These are phyloP conservation scores for Brassica incana DNA, from an alignment of 345 rosid genomes.

Conservation along the genomic window DNA sequence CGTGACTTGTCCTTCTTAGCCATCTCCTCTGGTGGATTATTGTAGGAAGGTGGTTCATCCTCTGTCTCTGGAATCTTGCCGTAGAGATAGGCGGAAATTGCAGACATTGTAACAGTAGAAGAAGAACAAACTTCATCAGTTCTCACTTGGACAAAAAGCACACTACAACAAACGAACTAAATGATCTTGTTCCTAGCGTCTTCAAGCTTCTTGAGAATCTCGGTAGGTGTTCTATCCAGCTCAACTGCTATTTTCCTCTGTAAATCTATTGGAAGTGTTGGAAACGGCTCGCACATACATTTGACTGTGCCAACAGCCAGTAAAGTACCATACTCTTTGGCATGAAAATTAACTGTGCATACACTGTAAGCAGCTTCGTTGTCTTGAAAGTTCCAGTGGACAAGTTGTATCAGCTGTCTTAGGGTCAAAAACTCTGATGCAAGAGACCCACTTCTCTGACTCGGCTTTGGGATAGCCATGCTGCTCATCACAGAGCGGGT, in stretches of 20 bases:
- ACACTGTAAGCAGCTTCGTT: constrained; percentile 94
- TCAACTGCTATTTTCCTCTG: constrained; percentile 95
- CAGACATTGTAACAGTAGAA: neutral
- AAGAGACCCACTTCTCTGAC: constrained; percentile 93
- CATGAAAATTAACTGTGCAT: constrained; percentile 93
- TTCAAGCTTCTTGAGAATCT: constrained; percentile 96
- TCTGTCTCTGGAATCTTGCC: too few relatives aligned
- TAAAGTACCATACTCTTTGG: constrained; percentile 88
- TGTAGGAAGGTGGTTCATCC: too few relatives aligned
- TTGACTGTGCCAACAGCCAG: constrained; percentile 95
- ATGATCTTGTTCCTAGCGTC: constrained; percentile 84
- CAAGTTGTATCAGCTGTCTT: constrained; percentile 78
- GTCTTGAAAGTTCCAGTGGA: constrained; percentile 91
- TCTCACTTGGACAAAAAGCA: neutral
- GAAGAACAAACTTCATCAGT: neutral
- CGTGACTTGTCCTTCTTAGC: constrained; percentile 60
- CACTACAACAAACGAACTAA: constrained; percentile 19
- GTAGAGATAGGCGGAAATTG: neutral
- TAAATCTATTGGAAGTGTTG: constrained; percentile 77
- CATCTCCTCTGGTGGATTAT: constrained; percentile 37
- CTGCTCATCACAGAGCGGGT: constrained; percentile 91
- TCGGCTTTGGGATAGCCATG: constrained; percentile 96
- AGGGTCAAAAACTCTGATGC: constrained; percentile 94
- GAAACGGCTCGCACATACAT: constrained; percentile 95
- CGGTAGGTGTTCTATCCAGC: constrained; percentile 91